phyloP scores from a whole-genome alignment of 2,329 filamentous ascomycete species.

The Penicillium sp. region DNA sequence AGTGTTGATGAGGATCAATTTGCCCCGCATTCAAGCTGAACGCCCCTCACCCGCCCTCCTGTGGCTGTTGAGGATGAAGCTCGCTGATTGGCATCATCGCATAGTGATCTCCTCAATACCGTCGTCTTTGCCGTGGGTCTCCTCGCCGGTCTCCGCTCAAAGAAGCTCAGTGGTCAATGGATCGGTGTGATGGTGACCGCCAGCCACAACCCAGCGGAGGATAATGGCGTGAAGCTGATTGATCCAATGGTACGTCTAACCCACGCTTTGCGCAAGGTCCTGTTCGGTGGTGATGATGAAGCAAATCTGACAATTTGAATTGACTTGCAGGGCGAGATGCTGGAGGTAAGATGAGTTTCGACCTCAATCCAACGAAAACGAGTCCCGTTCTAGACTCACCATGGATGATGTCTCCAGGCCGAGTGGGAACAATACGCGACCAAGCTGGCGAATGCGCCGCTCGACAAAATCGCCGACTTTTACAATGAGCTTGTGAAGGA shows the following conservation, averaged over 20 bases:
- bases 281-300: not conserved
- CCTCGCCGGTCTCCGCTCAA: constrained; percentile 78
- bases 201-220: constrained; percentile 81
- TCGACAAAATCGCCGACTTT: constrained; percentile 67
- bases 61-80: constrained; percentile 24
- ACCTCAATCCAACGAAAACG: not conserved
- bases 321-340: constrained; percentile 72
- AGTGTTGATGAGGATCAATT: constrained; percentile 29
- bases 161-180: constrained; percentile 80
- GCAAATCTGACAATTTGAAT: constrained; percentile 10
- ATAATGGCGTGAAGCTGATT: constrained; percentile 93
- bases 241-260: constrained; percentile 66
- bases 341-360: constrained; percentile 57
- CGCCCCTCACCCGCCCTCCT: constrained; percentile 23
- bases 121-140: constrained; percentile 91
- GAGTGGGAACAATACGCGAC: constrained; percentile 92
- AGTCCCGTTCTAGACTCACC: constrained; percentile 13
- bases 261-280: no score
- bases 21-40: constrained; percentile 23
- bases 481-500: constrained; percentile 70
- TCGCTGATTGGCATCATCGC: constrained; percentile 26
- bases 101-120: constrained; percentile 73
- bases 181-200: constrained; percentile 97
- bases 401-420: constrained; percentile 39
- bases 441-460: constrained; percentile 74